Conservation (phyloP, 192 early-diverging fungal species). For the Phycomyces nitens region DNA sequence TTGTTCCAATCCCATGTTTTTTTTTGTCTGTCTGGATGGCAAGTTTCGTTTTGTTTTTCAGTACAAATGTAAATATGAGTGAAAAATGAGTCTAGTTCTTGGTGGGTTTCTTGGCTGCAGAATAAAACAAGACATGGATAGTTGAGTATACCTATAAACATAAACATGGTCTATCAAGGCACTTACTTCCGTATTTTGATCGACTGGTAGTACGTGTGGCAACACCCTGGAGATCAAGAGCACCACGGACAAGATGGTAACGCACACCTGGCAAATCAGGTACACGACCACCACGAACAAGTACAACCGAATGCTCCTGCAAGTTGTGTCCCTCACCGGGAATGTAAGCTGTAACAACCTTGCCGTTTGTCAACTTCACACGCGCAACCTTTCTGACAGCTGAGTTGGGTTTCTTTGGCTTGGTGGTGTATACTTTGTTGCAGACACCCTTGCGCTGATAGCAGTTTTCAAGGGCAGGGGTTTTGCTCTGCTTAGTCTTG, state of each 20-base stretch:
- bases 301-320: slow-evolving; percentile 95
- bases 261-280: slow-evolving; percentile 96
- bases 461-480: slow-evolving; percentile 81
- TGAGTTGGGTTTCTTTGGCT: slow-evolving; percentile 99
- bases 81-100: slow-evolving; percentile 16
- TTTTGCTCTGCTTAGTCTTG: slow-evolving; percentile 58
- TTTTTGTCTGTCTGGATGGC: too few species aligned
- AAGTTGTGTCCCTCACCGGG: slow-evolving; percentile 98
- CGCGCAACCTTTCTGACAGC: slow-evolving; percentile 91
- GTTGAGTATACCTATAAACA: slow-evolving; percentile 33
- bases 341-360: slow-evolving; percentile 92
- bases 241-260: slow-evolving; percentile 91
- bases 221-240: slow-evolving; percentile 93
- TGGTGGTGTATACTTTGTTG: slow-evolving; percentile 91
- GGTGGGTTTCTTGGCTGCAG: slow-evolving; percentile 35
- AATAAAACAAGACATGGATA: not conserved
- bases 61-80: not conserved
- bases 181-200: slow-evolving; percentile 93
- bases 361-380: slow-evolving; percentile 90
- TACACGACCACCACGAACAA: slow-evolving; percentile 93
- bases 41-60: too few species aligned
- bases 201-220: slow-evolving; percentile 73
- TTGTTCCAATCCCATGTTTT: too few species aligned
- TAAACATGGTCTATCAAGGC: not conserved
- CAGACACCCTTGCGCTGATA: slow-evolving; percentile 94